Percentiles rank a stretch among this genome's conserved stretches.
These are phyloP conservation scores for Chrysoporthe deuterocubensis DNA, from an alignment of 2,329 filamentous ascomycete species.

Conservation along the genomic window DNA sequence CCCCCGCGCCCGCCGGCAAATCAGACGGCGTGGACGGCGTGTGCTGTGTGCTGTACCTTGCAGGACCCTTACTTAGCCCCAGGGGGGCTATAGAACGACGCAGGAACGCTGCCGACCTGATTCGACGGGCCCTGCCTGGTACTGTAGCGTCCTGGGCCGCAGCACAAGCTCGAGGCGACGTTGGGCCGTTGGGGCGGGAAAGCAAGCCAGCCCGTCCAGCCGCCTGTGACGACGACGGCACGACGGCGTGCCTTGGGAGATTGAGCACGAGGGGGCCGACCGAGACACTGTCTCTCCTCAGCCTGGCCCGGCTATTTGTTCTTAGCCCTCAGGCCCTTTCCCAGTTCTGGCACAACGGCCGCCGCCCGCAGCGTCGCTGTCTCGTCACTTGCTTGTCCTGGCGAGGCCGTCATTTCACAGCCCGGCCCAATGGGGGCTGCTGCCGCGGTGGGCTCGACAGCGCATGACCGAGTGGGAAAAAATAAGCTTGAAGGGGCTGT, in stretches of 20 bases:
- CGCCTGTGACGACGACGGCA: neutral
- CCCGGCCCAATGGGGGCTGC: neutral
- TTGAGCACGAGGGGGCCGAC: neutral
- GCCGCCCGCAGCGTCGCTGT: neutral
- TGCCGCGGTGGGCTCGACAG: neutral
- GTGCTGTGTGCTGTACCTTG: conserved; percentile 4
- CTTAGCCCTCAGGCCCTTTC: neutral
- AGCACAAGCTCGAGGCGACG: neutral
- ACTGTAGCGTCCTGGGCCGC: neutral
- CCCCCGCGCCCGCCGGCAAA: neutral
- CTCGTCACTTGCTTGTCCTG: neutral
- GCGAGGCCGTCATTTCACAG: neutral
- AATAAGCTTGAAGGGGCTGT: neutral
- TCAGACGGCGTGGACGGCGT: conserved; percentile 12
- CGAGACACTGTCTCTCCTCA: conserved; percentile 6
- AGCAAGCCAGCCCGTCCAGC: neutral
- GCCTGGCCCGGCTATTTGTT: conserved; percentile 8
- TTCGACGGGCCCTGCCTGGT: neutral
- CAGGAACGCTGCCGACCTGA: conserved; percentile 10
- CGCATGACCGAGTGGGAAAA: neutral
- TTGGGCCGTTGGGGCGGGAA: neutral
- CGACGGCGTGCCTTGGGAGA: neutral
- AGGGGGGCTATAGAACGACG: neutral
- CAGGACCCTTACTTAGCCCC: conserved; percentile 2
- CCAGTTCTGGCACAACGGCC: conserved; percentile 6